Percentiles rank a stretch among this genome's conserved stretches.
These are phyloP conservation scores for Closterium sp. DNA, from an alignment of 139 green algal species.

Conservation along the genomic window DNA sequence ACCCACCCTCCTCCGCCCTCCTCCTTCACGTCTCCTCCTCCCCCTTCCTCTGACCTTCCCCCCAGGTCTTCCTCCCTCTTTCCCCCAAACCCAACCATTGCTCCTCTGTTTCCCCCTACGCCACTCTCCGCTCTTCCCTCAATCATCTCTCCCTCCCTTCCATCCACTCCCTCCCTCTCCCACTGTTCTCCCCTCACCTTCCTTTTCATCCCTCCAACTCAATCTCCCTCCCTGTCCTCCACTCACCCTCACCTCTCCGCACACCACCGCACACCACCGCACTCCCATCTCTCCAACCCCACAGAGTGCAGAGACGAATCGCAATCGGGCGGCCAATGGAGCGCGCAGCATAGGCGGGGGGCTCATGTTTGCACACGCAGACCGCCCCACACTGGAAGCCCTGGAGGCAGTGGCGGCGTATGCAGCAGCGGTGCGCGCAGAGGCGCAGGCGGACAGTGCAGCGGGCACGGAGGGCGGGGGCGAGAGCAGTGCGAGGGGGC, in stretches of 20 bases:
- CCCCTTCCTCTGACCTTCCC: too few species aligned
- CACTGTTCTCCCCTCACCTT: neutral
- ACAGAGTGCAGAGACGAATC: neutral
- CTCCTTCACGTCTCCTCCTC: too few species aligned
- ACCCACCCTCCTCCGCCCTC: too few species aligned
- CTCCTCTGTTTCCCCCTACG: neutral
- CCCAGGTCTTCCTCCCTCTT: neutral
- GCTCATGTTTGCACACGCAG: neutral
- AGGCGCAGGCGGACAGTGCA: neutral
- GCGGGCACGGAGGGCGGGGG: neutral
- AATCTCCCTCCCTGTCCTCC: neutral
- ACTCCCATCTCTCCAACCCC: neutral
- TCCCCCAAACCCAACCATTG: neutral
- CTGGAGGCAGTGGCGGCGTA: neutral
- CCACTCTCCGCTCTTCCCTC: neutral
- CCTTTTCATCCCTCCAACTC: neutral
- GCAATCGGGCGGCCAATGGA: neutral
- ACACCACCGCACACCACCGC: neutral
- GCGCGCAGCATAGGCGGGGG: neutral
- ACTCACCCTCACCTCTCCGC: neutral
- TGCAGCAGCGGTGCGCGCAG: neutral
- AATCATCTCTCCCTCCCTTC: neutral
- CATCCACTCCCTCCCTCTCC: neutral
- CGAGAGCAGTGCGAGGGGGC: neutral
- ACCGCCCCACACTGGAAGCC: neutral